phyloP scores from a whole-genome alignment of 495 filamentous ascomycete species.

The Daldinia bambusicola region DNA sequence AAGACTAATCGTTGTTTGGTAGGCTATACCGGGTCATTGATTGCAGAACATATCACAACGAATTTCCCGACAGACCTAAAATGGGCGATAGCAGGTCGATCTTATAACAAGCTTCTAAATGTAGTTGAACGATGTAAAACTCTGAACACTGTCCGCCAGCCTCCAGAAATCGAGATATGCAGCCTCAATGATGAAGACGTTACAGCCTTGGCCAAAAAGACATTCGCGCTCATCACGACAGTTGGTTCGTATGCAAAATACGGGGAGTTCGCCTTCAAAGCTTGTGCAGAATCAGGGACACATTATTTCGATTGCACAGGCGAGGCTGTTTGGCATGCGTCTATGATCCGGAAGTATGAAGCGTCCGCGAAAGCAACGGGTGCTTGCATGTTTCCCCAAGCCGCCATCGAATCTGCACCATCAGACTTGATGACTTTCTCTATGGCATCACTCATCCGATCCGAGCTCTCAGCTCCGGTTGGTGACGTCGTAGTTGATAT shows the following conservation, averaged over 20 bases:
- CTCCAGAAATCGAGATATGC: conserved; percentile 50
- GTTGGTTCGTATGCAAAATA: conserved; percentile 85
- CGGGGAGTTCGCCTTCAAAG: conserved; percentile 82
- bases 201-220: conserved; percentile 74
- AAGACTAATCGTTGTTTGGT: conserved; percentile 55
- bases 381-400: conserved; percentile 87
- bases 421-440: conserved; percentile 81
- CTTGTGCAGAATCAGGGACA: conserved; percentile 88
- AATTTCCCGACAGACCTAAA: conserved; percentile 80
- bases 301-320: conserved; percentile 94
- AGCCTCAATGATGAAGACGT: conserved; percentile 72
- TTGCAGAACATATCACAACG: conserved; percentile 79
- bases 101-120: conserved; percentile 72
- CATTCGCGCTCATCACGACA: conserved; percentile 80
- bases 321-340: conserved; percentile 81
- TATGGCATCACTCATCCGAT: conserved; percentile 71
- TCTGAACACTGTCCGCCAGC: conserved; percentile 74
- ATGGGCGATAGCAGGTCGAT: conserved; percentile 92
- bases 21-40: conserved; percentile 87
- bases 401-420: conserved; percentile 86
- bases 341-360: conserved; percentile 85
- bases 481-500: conserved; percentile 69
- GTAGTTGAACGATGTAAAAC: conserved; percentile 71
- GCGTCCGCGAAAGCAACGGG: conserved; percentile 76
- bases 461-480: conserved; percentile 64